phyloP scores from a whole-genome alignment of 805 yeast genomes.

The Starmerella ratchasimensis region DNA sequence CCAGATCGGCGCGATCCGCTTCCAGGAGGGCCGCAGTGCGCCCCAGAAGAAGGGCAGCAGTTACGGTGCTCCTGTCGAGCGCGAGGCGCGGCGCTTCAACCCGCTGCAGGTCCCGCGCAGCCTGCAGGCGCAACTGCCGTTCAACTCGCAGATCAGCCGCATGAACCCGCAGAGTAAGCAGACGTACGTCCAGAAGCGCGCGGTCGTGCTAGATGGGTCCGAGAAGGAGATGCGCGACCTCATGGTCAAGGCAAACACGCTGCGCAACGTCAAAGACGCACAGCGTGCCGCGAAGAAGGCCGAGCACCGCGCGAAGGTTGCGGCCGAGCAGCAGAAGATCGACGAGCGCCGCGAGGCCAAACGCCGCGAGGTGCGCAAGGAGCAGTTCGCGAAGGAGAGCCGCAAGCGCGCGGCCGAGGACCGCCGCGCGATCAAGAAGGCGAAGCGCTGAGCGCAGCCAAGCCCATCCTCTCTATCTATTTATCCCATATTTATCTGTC shows the following conservation, averaged over 20 bases:
- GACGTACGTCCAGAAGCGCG: conserved; percentile 78
- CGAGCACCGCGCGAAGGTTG: conserved; percentile 59
- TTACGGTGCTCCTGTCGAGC: conserved; percentile 54
- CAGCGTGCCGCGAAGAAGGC: conserved; percentile 60
- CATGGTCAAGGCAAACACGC: conserved; percentile 73
- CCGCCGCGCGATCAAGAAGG: conserved; percentile 9
- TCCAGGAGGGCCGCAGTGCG: conserved; percentile 51
- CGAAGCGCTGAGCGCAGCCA: conserved; percentile 4
- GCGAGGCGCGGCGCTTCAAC: conserved; percentile 74
- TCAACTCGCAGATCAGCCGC: conserved; percentile 75
- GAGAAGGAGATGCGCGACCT: conserved; percentile 87
- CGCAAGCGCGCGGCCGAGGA: conserved; percentile 20
- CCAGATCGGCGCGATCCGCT: conserved; percentile 84
- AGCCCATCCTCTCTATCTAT: not conserved
- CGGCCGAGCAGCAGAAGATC: conserved; percentile 60
- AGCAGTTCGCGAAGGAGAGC: conserved; percentile 42
- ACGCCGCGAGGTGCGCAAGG: conserved; percentile 76
- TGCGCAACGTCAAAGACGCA: conserved; percentile 72
- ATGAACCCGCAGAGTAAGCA: conserved; percentile 72
- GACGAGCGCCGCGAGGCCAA: conserved; percentile 60
- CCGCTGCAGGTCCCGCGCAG: conserved; percentile 75
- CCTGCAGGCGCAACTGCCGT: conserved; percentile 67
- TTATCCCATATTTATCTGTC: too few species aligned
- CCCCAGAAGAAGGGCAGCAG: conserved; percentile 42
- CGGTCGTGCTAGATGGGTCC: conserved; percentile 82